Evolutionary conservation across 139 green algal species (phyloP), one percentile per base, ranked within the genome.

Genomic region (Ettlia oleoabundans): DNA sequence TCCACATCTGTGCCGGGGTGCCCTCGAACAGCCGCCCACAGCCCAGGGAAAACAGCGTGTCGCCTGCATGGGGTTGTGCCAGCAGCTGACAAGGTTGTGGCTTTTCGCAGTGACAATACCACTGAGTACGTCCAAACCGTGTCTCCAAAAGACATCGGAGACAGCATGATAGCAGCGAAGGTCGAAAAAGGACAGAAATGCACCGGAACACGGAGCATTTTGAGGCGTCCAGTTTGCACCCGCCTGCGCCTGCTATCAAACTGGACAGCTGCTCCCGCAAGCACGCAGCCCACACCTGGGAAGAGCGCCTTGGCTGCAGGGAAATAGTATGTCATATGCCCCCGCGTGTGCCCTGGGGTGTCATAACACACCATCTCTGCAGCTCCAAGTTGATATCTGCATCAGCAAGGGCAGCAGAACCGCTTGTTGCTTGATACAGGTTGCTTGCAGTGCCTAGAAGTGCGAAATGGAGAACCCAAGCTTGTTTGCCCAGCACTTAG

Each of bases 11-110:
- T 15, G 80, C 51, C 1, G 92, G 87, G 32, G 69, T 92, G 65
- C 95, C 95, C 82, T 98, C 95, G 92, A 98, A 98, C 71, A 98
- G 85, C 7, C 95, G 88, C 0, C 95, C 95, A 82, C 95, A 98
- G 32, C 95, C 95, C 69, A 98, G 85, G 1, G 90, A 85, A 82
- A 98, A 98, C 28, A 98, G 88, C 0, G 95, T 98, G 92, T 98
- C 95, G 19, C 95, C 95, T 92, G 87, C n/a, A n/a, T n/a, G n/a
- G n/a, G n/a, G n/a, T n/a, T n/a, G n/a, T n/a, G n/a, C n/a, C n/a
- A n/a, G n/a, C n/a, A n/a, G n/a, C n/a, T n/a, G n/a, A n/a, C n/a
- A n/a, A n/a, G n/a, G n/a, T n/a, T n/a, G n/a, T n/a, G n/a, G n/a
- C n/a, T n/a, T n/a, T n/a, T n/a, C n/a, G n/a, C 82, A 35, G 6